Percentiles rank a stretch among this genome's conserved stretches.
phyloP scores from a whole-genome alignment of 495 filamentous ascomycete genomes.

The Friedmanniomyces simplex region DNA sequence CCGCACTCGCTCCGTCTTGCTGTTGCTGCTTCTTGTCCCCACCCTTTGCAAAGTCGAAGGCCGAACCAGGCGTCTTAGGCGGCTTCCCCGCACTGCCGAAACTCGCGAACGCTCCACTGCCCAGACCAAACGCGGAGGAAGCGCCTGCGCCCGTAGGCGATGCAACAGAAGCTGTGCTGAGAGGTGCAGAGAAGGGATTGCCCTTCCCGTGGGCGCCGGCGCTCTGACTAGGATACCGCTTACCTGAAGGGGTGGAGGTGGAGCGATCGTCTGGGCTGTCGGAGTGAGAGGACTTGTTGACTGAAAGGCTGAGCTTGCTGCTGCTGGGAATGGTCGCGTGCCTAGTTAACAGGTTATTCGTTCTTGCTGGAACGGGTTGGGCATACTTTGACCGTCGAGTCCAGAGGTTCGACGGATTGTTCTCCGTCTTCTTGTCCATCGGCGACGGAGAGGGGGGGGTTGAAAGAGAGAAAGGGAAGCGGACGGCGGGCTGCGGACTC shows the following conservation, averaged over 20 bases:
- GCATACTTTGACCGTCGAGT: conserved; percentile 85
- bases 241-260: conserved; percentile 45
- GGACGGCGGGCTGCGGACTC: not conserved
- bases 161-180: conserved; percentile 55
- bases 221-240: conserved; percentile 62
- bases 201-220: conserved; percentile 47
- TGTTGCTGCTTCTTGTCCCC: conserved; percentile 20
- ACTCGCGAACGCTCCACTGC: conserved; percentile 90
- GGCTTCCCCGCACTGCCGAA: conserved; percentile 78
- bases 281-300: conserved; percentile 47
- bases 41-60: conserved; percentile 57
- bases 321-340: conserved; percentile 40
- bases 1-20: not conserved
- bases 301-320: conserved; percentile 85
- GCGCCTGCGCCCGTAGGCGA: conserved; percentile 72
- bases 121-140: conserved; percentile 86
- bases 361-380: not conserved
- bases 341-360: conserved; percentile 1
- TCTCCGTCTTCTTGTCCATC: conserved; percentile 21
- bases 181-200: conserved; percentile 78
- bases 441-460: not conserved
- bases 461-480: not conserved
- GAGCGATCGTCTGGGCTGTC: conserved; percentile 51
- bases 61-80: conserved; percentile 76
- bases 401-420: conserved; percentile 48